These are phyloP conservation scores for Glebionis coronaria DNA, from an alignment of 129 eudicot species.

Conservation along the genomic window DNA sequence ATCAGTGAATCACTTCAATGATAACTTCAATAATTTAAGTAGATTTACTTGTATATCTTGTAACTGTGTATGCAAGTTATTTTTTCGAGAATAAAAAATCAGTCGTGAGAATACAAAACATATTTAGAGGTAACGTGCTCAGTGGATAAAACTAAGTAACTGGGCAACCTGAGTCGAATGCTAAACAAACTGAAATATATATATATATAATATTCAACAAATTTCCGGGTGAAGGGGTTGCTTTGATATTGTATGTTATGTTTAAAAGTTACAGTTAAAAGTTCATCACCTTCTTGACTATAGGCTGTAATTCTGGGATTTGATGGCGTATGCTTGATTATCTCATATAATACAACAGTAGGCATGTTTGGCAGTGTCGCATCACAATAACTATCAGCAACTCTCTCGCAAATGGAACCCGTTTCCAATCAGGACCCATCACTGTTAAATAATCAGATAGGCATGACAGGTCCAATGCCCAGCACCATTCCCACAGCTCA, in stretches of 20 bases:
- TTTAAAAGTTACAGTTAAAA: neutral
- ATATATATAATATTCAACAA: no score
- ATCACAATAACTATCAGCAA: slow-evolving; percentile 38
- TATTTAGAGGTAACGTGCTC: no score
- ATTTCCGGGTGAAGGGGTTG: no score
- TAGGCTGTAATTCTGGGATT: slow-evolving; percentile 23
- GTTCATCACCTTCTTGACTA: slow-evolving; percentile 8
- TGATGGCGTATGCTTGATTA: slow-evolving; percentile 11
- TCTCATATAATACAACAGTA: slow-evolving; percentile 9
- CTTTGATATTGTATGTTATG: neutral
- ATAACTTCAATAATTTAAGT: no score
- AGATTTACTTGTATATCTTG: no score
- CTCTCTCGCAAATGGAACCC: slow-evolving; percentile 40
- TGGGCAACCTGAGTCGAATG: no score
- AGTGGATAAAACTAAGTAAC: no score
- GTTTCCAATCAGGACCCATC: slow-evolving; percentile 32
- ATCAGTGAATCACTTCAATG: no score
- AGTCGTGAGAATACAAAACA: no score
- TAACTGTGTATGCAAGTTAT: no score
- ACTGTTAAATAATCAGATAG: slow-evolving; percentile 28
- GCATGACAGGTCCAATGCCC: slow-evolving; percentile 30
- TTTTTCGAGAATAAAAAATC: no score
- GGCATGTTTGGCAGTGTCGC: slow-evolving; percentile 51
- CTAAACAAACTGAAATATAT: no score
- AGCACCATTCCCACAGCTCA: slow-evolving; percentile 29